These are phyloP conservation scores for Apostasia shenzhenica DNA, from an alignment of 106 monocot genomes.

Conservation along the genomic window DNA sequence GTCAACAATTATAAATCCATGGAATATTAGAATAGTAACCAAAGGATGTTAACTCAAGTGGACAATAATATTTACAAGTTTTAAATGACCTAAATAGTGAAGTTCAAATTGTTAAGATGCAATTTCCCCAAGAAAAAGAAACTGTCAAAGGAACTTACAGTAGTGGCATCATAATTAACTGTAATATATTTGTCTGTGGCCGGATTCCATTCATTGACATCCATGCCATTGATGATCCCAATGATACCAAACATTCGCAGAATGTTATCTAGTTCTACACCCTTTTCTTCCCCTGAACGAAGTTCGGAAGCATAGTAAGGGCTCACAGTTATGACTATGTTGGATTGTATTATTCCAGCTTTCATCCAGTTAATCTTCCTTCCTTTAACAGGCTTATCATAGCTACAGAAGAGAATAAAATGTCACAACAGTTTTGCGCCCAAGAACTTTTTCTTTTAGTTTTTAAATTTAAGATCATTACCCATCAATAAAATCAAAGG, in stretches of 20 bases:
- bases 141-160: conserved; percentile 37
- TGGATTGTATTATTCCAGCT: conserved; percentile 66
- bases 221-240: conserved; percentile 95
- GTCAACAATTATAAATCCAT: too few relatives aligned
- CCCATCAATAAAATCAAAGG: conserved; percentile 93
- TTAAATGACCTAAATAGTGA: too few relatives aligned
- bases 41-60: too few relatives aligned
- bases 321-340: conserved; percentile 66
- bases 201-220: conserved; percentile 77
- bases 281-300: conserved; percentile 43
- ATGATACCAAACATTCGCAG: conserved; percentile 22
- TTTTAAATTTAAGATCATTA: conserved; percentile 10
- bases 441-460: neutral
- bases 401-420: conserved; percentile 28
- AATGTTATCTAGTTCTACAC: conserved; percentile 62
- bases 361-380: conserved; percentile 98
- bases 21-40: too few relatives aligned
- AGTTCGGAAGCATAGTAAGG: conserved; percentile 83
- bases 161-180: conserved; percentile 62
- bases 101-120: too few relatives aligned
- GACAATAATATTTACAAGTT: too few relatives aligned
- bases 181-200: conserved; percentile 69
- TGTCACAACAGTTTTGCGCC: neutral
- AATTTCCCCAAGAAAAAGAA: neutral
- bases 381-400: conserved; percentile 80